Conservation (phyloP, 306 rosid species). For the Prunus persica region DNA sequence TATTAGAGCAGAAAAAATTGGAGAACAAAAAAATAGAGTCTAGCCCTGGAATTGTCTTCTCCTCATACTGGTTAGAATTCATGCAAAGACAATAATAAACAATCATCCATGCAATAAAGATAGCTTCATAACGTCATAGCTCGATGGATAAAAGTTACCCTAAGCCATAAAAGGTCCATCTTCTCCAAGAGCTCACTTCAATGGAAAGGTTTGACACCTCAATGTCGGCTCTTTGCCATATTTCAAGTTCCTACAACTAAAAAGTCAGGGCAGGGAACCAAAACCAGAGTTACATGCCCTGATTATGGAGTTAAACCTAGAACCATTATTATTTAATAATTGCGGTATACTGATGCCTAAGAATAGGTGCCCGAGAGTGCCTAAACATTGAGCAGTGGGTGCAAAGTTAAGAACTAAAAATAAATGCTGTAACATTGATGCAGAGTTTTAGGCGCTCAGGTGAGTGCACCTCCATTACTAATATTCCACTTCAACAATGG, state of each 20-base stretch:
- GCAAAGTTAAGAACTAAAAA: neutral
- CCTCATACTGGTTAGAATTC: neutral
- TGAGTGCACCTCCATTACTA: neutral
- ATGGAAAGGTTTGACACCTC: slow-evolving; percentile 6
- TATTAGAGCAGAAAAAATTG: slow-evolving; percentile 21
- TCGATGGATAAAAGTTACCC: neutral
- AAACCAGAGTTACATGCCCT: neutral
- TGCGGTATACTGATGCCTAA: neutral
- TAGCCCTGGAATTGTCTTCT: neutral
- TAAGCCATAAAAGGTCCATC: neutral
- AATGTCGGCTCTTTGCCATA: neutral
- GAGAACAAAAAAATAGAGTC: slow-evolving; percentile 13
- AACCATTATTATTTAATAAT: neutral
- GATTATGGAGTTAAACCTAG: neutral
- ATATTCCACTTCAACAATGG: neutral
- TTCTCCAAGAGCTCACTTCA: slow-evolving; percentile 6
- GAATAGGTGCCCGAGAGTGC: neutral
- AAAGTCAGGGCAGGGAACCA: neutral
- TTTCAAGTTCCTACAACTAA: neutral
- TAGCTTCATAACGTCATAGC: neutral
- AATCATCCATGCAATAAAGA: neutral
- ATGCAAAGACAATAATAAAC: neutral
- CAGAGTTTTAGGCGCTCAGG: neutral
- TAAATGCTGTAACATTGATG: neutral
- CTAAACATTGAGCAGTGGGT: neutral